phyloP scores from a whole-genome alignment of 352 stramenopile species.

The Pythium guiyangense region DNA sequence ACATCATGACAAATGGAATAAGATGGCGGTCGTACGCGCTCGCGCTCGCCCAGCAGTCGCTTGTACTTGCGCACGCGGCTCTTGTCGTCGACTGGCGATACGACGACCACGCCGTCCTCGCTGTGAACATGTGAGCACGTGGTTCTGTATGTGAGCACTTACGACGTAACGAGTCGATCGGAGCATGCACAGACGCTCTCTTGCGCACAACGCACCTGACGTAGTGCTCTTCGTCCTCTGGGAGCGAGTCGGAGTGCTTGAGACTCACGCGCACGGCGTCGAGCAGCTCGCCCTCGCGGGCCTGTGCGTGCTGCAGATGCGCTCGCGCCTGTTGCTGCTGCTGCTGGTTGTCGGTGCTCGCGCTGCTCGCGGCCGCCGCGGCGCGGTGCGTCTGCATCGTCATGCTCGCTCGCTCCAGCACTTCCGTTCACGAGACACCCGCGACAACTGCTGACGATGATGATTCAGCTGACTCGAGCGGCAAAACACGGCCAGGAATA shows the following conservation, averaged over 20 bases:
- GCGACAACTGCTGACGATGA: too few relatives aligned
- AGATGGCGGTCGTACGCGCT: conserved; percentile 25
- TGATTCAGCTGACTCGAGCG: too few relatives aligned
- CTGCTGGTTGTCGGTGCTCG: neutral
- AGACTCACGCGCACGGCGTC: conserved; percentile 6
- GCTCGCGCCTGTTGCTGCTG: neutral
- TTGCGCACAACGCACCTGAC: conserved; percentile 35
- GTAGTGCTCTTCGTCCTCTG: conserved; percentile 57
- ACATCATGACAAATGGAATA: neutral
- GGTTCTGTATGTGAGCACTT: neutral
- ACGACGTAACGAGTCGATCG: neutral
- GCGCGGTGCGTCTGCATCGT: neutral
- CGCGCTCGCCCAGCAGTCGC: conserved; percentile 41
- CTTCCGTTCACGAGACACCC: too few relatives aligned
- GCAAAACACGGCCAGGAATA: too few relatives aligned
- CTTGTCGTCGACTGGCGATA: conserved; percentile 44
- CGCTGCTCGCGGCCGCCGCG: neutral
- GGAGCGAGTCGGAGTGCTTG: conserved; percentile 29
- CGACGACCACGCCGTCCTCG: conserved; percentile 51
- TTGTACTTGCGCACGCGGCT: conserved; percentile 37
- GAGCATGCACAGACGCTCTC: neutral
- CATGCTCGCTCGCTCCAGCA: too few relatives aligned
- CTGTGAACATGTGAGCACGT: conserved; percentile 17
- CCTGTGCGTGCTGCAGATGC: conserved; percentile 3
- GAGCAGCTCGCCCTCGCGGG: neutral